Evolutionary conservation across 139 green algal genomes (phyloP).

Genomic region (Prasinococcaceae sp.): DNA sequence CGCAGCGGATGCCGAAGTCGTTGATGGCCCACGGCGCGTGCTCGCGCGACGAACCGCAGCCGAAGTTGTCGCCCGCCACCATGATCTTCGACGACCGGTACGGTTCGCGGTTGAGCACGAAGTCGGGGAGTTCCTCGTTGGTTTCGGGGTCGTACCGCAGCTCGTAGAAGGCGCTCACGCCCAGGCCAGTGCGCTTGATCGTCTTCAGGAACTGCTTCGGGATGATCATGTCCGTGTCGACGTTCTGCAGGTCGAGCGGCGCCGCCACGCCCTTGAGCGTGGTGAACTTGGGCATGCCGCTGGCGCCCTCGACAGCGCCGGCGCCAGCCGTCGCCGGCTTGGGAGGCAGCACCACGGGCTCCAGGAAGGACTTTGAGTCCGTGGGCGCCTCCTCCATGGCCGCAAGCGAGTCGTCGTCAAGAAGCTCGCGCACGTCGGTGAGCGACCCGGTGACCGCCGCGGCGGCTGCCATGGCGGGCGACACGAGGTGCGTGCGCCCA

Average conservation of each 20-base stretch:
- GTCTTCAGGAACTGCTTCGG: conserved; percentile 39
- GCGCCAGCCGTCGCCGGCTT: not conserved
- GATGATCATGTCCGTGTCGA: conserved; percentile 44
- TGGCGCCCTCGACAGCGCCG: not conserved
- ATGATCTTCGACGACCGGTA: conserved; percentile 25
- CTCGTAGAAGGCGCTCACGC: conserved; percentile 27
- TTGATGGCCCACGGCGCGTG: conserved; percentile 33
- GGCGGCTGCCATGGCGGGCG: conserved; percentile 29
- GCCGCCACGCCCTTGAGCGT: conserved; percentile 24
- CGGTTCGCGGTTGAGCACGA: conserved; percentile 28
- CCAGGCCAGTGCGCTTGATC: conserved; percentile 31
- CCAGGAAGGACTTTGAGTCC: conserved; percentile 5
- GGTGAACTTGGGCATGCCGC: conserved; percentile 24
- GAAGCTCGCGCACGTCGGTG: conserved; percentile 21
- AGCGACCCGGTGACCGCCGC: conserved; percentile 24
- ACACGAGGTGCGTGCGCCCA: conserved; percentile 28
- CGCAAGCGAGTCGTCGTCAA: too few relatives aligned
- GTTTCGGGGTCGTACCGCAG: conserved; percentile 26
- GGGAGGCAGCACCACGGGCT: not conserved
- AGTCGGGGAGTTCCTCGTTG: conserved; percentile 16
- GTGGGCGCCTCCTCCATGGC: conserved; percentile 2
- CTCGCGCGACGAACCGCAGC: conserved; percentile 28
- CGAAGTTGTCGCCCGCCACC: conserved; percentile 36
- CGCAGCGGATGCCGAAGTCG: conserved; percentile 29
- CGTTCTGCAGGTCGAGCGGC: conserved; percentile 29